A percentile compares a stretch with the other conserved stretches of the same genome.
These are phyloP conservation scores for Penicillium sp. DNA, from an alignment of 2,329 filamentous ascomycete genomes.

Conservation along the genomic window DNA sequence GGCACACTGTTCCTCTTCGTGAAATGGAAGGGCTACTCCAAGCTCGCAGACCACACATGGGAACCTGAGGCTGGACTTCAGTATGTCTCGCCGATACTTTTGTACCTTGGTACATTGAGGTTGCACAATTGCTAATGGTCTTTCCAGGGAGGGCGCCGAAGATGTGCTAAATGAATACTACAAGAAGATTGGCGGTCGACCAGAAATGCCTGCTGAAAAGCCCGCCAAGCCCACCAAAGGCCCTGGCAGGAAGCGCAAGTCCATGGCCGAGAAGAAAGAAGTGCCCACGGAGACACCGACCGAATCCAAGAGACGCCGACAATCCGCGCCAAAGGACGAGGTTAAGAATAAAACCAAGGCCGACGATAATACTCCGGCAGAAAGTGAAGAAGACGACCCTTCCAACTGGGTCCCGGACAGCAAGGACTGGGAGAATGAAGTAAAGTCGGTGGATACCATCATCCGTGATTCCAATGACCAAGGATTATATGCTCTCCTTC, in stretches of 20 bases:
- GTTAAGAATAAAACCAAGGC: slow-evolving; percentile 19
- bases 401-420: slow-evolving; percentile 44
- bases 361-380: slow-evolving; percentile 7
- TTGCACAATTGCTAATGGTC: slow-evolving; percentile 21
- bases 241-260: slow-evolving; percentile 39
- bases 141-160: slow-evolving; percentile 41
- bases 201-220: slow-evolving; percentile 27
- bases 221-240: slow-evolving; percentile 10
- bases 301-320: slow-evolving; percentile 34
- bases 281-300: slow-evolving; percentile 24
- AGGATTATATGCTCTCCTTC: slow-evolving; percentile 44
- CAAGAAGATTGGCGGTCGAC: slow-evolving; percentile 46
- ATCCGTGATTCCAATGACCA: slow-evolving; percentile 39
- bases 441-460: slow-evolving; percentile 49
- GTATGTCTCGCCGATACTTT: slow-evolving; percentile 31
- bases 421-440: slow-evolving; percentile 50
- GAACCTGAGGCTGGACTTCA: slow-evolving; percentile 52
- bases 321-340: slow-evolving; percentile 25
- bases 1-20: slow-evolving; percentile 45
- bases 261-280: slow-evolving; percentile 34
- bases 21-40: slow-evolving; percentile 54
- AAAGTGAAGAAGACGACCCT: slow-evolving; percentile 28
- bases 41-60: slow-evolving; percentile 48
- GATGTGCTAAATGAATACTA: slow-evolving; percentile 49
- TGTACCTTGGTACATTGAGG: background rate